Conservation (phyloP, 2,329 filamentous ascomycete genomes). For the Atkinsonella hypoxylon region DNA sequence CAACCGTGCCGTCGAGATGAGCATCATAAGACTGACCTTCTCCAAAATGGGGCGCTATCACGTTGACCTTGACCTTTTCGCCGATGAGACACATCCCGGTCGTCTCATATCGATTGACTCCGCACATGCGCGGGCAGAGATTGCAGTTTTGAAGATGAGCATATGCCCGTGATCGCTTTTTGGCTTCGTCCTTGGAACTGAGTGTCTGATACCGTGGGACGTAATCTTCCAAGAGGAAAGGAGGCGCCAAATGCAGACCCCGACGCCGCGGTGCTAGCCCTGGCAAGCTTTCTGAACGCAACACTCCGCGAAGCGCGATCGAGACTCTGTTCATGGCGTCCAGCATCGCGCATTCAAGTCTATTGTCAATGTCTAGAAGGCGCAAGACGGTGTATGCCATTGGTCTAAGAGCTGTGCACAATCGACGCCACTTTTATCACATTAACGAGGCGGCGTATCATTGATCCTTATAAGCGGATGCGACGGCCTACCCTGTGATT, state of each 20-base stretch:
- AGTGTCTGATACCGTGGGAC: slow-evolving; percentile 60
- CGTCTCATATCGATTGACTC: slow-evolving; percentile 69
- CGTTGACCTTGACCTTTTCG: slow-evolving; percentile 65
- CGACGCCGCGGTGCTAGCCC: slow-evolving; percentile 6
- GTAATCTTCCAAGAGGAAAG: slow-evolving; percentile 64
- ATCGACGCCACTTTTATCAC: not conserved
- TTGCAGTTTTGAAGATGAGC: slow-evolving; percentile 70
- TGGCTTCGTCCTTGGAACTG: slow-evolving; percentile 53
- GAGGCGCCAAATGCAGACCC: slow-evolving; percentile 43
- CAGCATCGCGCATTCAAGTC: not conserved
- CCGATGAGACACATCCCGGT: slow-evolving; percentile 72
- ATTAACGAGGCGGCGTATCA: not conserved
- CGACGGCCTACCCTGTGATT: not conserved
- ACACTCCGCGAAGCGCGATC: not conserved
- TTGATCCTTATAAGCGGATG: not conserved
- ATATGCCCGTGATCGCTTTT: slow-evolving; percentile 63
- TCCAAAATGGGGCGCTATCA: slow-evolving; percentile 76
- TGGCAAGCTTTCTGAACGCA: not conserved
- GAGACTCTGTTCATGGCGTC: slow-evolving; percentile 1
- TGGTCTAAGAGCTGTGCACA: not conserved
- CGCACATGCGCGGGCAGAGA: slow-evolving; percentile 64
- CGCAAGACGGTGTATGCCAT: not conserved
- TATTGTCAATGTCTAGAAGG: slow-evolving; percentile 1
- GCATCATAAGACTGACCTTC: slow-evolving; percentile 37
- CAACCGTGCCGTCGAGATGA: not conserved